Percentiles rank a stretch among this genome's conserved stretches.
These are phyloP conservation scores for Gentiana straminea DNA, from an alignment of 257 asterid genomes.

Conservation along the genomic window DNA sequence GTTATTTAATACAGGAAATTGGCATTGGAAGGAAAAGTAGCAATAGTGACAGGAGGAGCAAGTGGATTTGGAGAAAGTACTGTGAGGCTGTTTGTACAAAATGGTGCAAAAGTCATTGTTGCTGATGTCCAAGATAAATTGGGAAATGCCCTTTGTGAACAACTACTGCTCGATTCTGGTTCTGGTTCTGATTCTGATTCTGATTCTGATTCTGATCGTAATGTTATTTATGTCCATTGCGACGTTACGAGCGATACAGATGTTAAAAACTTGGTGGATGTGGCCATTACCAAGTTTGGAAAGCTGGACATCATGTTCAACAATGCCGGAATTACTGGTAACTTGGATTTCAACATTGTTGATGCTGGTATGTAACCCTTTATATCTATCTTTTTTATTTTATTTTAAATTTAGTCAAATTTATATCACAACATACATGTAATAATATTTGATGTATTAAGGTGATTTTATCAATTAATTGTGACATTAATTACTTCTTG, in stretches of 20 bases:
- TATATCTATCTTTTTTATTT: no score
- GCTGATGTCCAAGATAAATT: slow-evolving; percentile 70
- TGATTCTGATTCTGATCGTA: background rate
- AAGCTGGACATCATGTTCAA: slow-evolving; percentile 70
- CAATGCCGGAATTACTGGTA: slow-evolving; percentile 69
- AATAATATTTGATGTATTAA: no score
- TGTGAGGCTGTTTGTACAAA: slow-evolving; percentile 37
- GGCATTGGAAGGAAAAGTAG: slow-evolving; percentile 68
- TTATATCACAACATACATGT: no score
- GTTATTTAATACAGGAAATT: background rate
- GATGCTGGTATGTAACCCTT: slow-evolving; percentile 15
- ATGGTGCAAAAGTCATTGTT: slow-evolving; percentile 66
- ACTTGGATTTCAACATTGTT: slow-evolving; percentile 33
- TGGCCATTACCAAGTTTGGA: slow-evolving; percentile 35
- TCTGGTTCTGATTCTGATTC: slow-evolving; percentile 6
- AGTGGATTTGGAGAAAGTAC: slow-evolving; percentile 82
- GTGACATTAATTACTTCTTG: no score
- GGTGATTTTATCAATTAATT: no score
- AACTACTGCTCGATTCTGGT: slow-evolving; percentile 19
- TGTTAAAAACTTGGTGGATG: slow-evolving; percentile 25
- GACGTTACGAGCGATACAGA: slow-evolving; percentile 48
- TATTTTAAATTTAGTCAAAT: no score
- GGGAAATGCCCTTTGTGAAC: slow-evolving; percentile 30
- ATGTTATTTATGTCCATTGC: slow-evolving; percentile 47
- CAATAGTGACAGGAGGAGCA: slow-evolving; percentile 78